These are phyloP conservation scores for Actinomortierella ambigua DNA, from an alignment of 371 early-diverging fungal genomes.

Conservation along the genomic window DNA sequence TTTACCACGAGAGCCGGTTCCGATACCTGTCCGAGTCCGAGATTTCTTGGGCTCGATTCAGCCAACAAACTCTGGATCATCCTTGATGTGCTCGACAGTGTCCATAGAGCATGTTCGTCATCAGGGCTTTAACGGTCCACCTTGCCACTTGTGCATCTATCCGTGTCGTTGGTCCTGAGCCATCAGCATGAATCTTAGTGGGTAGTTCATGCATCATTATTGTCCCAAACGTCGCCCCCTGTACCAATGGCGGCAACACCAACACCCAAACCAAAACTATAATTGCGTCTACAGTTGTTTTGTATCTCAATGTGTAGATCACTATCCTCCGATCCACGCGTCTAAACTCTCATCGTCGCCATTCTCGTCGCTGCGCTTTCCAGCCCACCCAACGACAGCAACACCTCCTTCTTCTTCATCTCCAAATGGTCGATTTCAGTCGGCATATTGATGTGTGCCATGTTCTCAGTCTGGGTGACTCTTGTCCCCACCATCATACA, in stretches of 20 bases:
- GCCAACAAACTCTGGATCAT: conserved; percentile 21
- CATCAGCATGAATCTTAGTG: conserved; percentile 18
- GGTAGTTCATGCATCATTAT: too few relatives aligned
- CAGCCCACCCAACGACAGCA: neutral
- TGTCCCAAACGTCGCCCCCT: too few relatives aligned
- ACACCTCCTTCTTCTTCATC: conserved; percentile 6
- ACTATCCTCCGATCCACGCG: too few relatives aligned
- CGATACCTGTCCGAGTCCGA: conserved; percentile 11
- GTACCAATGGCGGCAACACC: too few relatives aligned
- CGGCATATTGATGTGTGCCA: conserved; percentile 18
- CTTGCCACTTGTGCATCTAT: conserved; percentile 25
- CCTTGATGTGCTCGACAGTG: conserved; percentile 15
- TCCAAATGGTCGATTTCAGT: conserved; percentile 15
- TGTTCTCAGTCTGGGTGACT: neutral
- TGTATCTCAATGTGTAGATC: too few relatives aligned
- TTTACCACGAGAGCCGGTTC: conserved; percentile 12
- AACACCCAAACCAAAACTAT: too few relatives aligned
- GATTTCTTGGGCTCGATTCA: conserved; percentile 2
- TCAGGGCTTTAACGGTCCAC: conserved; percentile 18
- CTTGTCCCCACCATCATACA: neutral
- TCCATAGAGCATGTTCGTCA: conserved; percentile 16
- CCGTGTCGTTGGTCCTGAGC: conserved; percentile 18
- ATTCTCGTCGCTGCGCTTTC: too few relatives aligned
- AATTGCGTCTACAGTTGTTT: too few relatives aligned
- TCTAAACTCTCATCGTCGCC: too few relatives aligned